These are phyloP conservation scores for Lachnellula hyalina DNA, from an alignment of 2,329 filamentous ascomycete species.

Conservation along the genomic window DNA sequence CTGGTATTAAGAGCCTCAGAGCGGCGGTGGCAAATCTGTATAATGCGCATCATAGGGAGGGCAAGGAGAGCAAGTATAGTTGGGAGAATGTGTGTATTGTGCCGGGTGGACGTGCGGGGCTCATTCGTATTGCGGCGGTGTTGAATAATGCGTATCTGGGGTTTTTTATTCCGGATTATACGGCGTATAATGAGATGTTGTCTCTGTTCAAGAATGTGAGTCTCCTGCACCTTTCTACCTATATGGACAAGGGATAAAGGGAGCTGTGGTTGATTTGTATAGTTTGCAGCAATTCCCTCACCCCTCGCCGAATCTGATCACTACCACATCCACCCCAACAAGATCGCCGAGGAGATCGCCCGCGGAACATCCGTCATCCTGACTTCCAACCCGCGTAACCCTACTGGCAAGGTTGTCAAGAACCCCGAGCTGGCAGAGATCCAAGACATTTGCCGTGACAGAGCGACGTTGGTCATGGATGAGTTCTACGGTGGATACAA, in stretches of 20 bases:
- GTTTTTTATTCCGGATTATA: constrained; percentile 95
- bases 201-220: constrained; percentile 82
- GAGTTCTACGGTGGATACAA: constrained; percentile 98
- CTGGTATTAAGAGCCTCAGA: constrained; percentile 85
- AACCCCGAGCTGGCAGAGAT: constrained; percentile 85
- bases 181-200: constrained; percentile 97
- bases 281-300: constrained; percentile 83
- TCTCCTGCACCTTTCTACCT: constrained; percentile 4
- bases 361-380: constrained; percentile 83
- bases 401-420: constrained; percentile 80
- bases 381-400: constrained; percentile 93
- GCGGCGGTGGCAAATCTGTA: constrained; percentile 88
- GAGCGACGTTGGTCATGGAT: constrained; percentile 88
- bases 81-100: constrained; percentile 99
- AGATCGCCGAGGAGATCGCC: constrained; percentile 86
- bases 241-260: neutral
- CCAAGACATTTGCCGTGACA: constrained; percentile 85
- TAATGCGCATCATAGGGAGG: constrained; percentile 85
- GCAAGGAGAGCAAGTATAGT: constrained; percentile 83
- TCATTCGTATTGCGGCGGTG: constrained; percentile 93
- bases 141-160: constrained; percentile 87
- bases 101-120: constrained; percentile 82
- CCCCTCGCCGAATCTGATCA: constrained; percentile 79
- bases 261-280: constrained; percentile 5
- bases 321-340: constrained; percentile 90